Percentiles rank a stretch among this genome's conserved stretches.
Conservation (phyloP, 768 basidiomycete genomes). For the Mrakia frigida region DNA sequence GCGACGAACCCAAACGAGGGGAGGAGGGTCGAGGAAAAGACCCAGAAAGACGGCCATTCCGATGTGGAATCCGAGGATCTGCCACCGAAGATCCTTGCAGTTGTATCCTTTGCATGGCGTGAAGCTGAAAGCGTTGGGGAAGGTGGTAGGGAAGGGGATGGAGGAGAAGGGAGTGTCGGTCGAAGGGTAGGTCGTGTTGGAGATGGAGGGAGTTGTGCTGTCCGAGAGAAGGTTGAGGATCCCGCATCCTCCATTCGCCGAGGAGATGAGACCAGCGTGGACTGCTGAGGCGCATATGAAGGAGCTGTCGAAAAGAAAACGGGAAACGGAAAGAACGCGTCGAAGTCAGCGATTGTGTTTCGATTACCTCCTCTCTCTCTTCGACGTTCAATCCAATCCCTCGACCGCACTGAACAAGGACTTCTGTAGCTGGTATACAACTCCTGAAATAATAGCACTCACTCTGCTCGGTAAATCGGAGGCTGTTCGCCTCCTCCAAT, state of each 20-base stretch:
- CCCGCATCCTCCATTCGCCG: slow-evolving; percentile 70
- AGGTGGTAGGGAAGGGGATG: slow-evolving; percentile 66
- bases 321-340: background rate
- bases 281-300: slow-evolving; percentile 80
- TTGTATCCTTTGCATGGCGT: slow-evolving; percentile 52
- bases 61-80: slow-evolving; percentile 68
- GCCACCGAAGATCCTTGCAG: slow-evolving; percentile 65
- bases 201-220: slow-evolving; percentile 51
- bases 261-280: slow-evolving; percentile 59
- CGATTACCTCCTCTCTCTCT: too few relatives aligned
- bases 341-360: too few relatives aligned
- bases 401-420: too few relatives aligned
- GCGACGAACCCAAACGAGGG: slow-evolving; percentile 70
- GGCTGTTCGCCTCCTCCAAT: slow-evolving; percentile 73
- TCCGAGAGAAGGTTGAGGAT: slow-evolving; percentile 64
- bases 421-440: too few relatives aligned
- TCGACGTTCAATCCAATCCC: too few relatives aligned
- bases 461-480: slow-evolving; percentile 69
- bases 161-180: slow-evolving; percentile 58
- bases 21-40: slow-evolving; percentile 64
- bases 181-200: slow-evolving; percentile 51
- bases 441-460: background rate
- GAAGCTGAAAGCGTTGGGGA: slow-evolving; percentile 67
- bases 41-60: slow-evolving; percentile 63
- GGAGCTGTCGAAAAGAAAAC: slow-evolving; percentile 39